Percentiles rank a stretch among this genome's conserved stretches.
Conservation (phyloP, 345 rosid species). For the Noccaea bulbosa region DNA sequence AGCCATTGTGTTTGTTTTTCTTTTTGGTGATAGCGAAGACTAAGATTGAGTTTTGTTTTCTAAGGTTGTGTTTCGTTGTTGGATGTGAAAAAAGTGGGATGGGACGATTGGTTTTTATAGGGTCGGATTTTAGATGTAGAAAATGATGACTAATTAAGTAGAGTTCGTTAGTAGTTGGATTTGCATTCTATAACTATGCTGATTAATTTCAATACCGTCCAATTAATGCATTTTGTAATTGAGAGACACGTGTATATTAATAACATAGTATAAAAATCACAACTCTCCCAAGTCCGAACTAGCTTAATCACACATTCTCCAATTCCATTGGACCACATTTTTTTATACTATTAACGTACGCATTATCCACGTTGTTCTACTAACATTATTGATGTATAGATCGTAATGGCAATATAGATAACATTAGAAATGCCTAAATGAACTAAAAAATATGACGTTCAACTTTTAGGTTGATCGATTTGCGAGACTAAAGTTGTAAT, state of each 20-base stretch:
- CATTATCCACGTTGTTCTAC: too few relatives aligned
- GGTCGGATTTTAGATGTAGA: not conserved
- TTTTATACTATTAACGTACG: too few relatives aligned
- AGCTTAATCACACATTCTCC: not conserved
- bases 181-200: not conserved
- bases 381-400: too few relatives aligned
- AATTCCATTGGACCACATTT: too few relatives aligned
- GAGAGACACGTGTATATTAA: slow-evolving; percentile 19
- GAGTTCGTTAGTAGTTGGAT: slow-evolving; percentile 36
- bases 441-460: too few relatives aligned
- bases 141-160: not conserved
- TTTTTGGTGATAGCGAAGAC: not conserved
- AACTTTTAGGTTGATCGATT: too few relatives aligned
- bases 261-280: not conserved
- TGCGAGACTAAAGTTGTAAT: too few relatives aligned
- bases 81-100: slow-evolving; percentile 30
- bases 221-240: slow-evolving; percentile 10
- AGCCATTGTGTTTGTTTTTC: slow-evolving; percentile 29
- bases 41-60: not conserved
- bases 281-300: not conserved
- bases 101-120: slow-evolving; percentile 23
- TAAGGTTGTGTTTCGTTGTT: slow-evolving; percentile 24
- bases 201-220: not conserved
- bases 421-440: too few relatives aligned
- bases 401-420: too few relatives aligned